Percentiles rank a stretch among this genome's conserved stretches.
Evolutionary conservation across 2,329 filamentous ascomycete species (phyloP).

Genomic region (Zasmidium angulare): DNA sequence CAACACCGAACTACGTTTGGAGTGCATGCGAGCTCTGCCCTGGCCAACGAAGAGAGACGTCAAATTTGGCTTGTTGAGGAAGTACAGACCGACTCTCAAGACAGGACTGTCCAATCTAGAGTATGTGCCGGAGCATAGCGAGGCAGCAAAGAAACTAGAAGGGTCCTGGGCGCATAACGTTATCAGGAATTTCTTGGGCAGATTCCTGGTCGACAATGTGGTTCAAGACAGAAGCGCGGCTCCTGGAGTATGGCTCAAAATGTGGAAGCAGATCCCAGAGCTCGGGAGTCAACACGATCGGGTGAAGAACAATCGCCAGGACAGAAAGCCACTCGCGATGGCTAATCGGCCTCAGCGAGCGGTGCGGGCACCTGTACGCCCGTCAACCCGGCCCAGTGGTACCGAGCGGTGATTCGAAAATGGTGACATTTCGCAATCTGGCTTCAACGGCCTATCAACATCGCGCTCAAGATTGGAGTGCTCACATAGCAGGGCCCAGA

Average conservation of each 20-base stretch:
- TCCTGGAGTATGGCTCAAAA: conserved; percentile 30
- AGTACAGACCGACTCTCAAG: conserved; percentile 17
- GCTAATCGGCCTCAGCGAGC: neutral
- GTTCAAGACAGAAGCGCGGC: conserved; percentile 21
- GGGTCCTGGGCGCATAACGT: conserved; percentile 10
- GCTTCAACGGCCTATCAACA: no score
- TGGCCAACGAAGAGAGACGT: conserved; percentile 35
- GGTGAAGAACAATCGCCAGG: neutral
- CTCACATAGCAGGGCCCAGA: no score
- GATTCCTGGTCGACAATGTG: conserved; percentile 28
- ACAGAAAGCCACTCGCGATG: neutral
- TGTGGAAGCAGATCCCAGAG: conserved; percentile 32
- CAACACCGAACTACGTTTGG: conserved; percentile 40
- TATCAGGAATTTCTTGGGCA: conserved; percentile 18
- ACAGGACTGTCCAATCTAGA: conserved; percentile 32
- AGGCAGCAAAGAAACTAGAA: conserved; percentile 31
- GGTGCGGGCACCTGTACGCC: neutral
- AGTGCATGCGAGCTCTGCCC: conserved; percentile 43
- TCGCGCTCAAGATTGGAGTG: no score
- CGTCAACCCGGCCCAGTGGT: neutral
- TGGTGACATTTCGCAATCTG: neutral
- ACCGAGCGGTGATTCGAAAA: neutral
- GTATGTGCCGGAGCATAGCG: conserved; percentile 26
- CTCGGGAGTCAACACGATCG: conserved; percentile 4
- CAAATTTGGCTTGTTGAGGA: conserved; percentile 27